Percentiles rank a stretch among this genome's conserved stretches.
Evolutionary conservation across 2,329 filamentous ascomycete species (phyloP).

Genomic region (Trichoderma atrobrunneum): DNA sequence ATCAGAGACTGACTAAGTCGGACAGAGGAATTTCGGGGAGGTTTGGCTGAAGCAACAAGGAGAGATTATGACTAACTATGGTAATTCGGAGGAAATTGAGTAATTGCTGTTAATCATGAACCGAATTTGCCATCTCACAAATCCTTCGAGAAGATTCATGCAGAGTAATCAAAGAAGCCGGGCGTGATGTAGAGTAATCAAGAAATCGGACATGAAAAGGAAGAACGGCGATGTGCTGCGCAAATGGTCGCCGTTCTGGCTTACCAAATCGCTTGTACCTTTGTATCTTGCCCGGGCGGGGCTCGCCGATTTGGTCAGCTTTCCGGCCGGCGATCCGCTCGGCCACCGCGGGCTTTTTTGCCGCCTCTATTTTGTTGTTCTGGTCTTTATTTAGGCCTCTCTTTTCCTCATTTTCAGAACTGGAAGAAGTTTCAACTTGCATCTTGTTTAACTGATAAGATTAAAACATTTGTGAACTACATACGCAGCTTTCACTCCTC

Average conservation of each 20-base stretch:
- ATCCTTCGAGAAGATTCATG: not conserved
- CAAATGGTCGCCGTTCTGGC: not conserved
- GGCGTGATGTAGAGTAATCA: not conserved
- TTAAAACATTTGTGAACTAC: not conserved
- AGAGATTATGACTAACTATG: too few relatives aligned
- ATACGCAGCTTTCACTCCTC: not conserved
- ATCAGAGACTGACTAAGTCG: not conserved
- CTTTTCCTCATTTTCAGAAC: not conserved
- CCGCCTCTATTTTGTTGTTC: not conserved
- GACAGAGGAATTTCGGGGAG: too few relatives aligned
- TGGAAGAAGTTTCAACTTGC: not conserved
- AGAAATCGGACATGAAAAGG: not conserved
- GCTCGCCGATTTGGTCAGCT: slow-evolving; percentile 3
- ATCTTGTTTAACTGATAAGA: not conserved
- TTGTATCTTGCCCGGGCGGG: not conserved
- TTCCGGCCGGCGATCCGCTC: not conserved
- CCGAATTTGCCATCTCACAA: not conserved
- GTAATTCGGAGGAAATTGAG: not conserved
- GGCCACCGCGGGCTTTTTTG: not conserved
- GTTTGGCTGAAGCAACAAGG: too few relatives aligned
- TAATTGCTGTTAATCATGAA: not conserved
- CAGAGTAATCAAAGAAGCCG: not conserved
- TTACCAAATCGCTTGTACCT: not conserved
- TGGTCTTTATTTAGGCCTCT: not conserved
- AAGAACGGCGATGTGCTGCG: not conserved